Base-by-base conservation (phyloP, 1,139 yeast species). In the Kodamaea sp. region DNA sequence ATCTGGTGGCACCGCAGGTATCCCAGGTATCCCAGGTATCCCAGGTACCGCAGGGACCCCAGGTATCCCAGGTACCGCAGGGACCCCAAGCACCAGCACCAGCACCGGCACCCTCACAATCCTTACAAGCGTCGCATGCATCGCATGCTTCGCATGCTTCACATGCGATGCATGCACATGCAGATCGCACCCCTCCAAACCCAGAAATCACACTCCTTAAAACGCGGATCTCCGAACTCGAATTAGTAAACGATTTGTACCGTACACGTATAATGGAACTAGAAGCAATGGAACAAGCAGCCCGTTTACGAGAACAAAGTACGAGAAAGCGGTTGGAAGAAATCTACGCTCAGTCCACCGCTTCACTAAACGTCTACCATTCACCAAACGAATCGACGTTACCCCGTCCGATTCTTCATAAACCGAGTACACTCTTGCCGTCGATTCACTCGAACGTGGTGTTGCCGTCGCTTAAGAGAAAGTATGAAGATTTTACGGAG, bases 201-300 rank as follows among this genome's bases (percentile, higher is more conserved):
- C 76, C 72, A 48, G 81, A 75, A 48, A 63, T 73, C 15, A 78
- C 79, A 12, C 66, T 70, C 32, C 66, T 88, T 44, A 77, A 79
- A 46, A 85, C 95, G 0, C 70, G 95, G 42, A 86, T 89, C 20
- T 79, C 87, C n/a, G 97, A 90, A 57, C 71, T 90, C 43, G 97
- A 90, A 58, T 70, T 90, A 34, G 95, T 90, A 30, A 89, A 88
- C 54, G 97, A 89, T 55, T 68, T 90, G 45, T 85, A 86, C 65
- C 75, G 87, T 49, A 78, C 92, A 4, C 76, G 95, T 50, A 86
- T 90, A 37, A 70, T 76, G 62, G 96, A 90, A 56, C 69, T 90
- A 46, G 96, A 90, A 58, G 78, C 79, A 24, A 66, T 76, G 66
- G 92, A 84, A 53, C 71, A 70, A 37, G 81, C 81, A 22, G 72